A percentile compares a stretch with the other conserved stretches of the same genome.
Evolutionary conservation across 805 yeast species (phyloP).

Genomic region (Ogataea ganodermae): DNA sequence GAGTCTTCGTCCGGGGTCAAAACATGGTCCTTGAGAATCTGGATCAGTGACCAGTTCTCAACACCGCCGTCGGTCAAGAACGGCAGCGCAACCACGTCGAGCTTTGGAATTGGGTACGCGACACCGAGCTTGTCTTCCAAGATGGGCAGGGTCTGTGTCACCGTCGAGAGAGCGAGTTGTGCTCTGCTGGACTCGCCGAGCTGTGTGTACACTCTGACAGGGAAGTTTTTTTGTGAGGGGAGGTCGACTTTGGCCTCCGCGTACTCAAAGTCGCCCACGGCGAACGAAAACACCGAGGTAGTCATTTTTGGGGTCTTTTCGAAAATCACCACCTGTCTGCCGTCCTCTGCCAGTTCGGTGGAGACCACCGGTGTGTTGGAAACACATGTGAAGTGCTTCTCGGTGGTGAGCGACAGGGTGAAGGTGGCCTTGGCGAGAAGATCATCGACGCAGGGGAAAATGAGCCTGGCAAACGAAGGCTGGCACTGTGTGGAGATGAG

Average conservation of each 20-base stretch:
- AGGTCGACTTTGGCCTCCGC: slow-evolving; percentile 40
- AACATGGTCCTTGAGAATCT: slow-evolving; percentile 55
- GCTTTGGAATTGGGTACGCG: slow-evolving; percentile 58
- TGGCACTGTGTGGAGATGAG: slow-evolving; percentile 73
- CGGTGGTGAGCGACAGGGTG: slow-evolving; percentile 50
- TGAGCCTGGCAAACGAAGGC: slow-evolving; percentile 60
- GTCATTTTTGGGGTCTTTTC: slow-evolving; percentile 58
- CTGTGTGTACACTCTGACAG: slow-evolving; percentile 57
- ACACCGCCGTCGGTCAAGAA: slow-evolving; percentile 76
- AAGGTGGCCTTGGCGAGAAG: slow-evolving; percentile 54
- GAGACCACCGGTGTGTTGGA: slow-evolving; percentile 47
- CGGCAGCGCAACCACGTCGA: slow-evolving; percentile 71
- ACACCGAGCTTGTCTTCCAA: slow-evolving; percentile 46
- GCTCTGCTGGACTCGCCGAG: slow-evolving; percentile 52
- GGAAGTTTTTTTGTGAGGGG: slow-evolving; percentile 33
- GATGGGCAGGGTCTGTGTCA: slow-evolving; percentile 49
- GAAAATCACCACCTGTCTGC: slow-evolving; percentile 44
- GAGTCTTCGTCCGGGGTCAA: slow-evolving; percentile 38
- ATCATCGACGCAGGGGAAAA: slow-evolving; percentile 75
- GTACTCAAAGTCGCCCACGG: slow-evolving; percentile 65
- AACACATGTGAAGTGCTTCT: slow-evolving; percentile 47
- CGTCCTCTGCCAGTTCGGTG: slow-evolving; percentile 16
- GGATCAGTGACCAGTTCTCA: slow-evolving; percentile 76
- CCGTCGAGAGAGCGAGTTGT: slow-evolving; percentile 50
- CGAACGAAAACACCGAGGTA: slow-evolving; percentile 67